These are phyloP conservation scores for Boechera retrofracta DNA, from an alignment of 345 rosid species.

Conservation along the genomic window DNA sequence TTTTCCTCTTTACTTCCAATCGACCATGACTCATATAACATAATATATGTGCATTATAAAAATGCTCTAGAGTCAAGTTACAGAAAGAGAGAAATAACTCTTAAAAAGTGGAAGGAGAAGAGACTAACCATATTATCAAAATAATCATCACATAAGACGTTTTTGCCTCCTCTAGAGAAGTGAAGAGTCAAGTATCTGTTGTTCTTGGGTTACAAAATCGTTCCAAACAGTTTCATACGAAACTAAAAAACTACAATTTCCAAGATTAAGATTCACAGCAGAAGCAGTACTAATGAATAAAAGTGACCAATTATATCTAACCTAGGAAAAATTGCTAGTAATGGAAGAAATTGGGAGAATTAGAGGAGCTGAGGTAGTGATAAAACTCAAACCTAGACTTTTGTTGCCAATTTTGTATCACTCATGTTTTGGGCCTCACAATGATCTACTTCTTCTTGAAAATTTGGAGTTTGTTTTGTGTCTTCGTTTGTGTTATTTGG, in stretches of 20 bases:
- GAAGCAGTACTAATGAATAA: neutral
- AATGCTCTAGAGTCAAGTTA: neutral
- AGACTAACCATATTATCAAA: conserved; percentile 48
- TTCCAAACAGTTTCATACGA: conserved; percentile 91
- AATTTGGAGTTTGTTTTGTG: conserved; percentile 31
- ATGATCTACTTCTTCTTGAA: conserved; percentile 79
- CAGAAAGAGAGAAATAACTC: neutral
- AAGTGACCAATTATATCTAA: neutral
- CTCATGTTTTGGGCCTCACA: conserved; percentile 67
- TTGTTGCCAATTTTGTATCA: conserved; percentile 68
- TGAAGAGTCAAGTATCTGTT: conserved; percentile 48
- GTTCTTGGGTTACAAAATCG: conserved; percentile 47
- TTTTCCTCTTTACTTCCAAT: conserved; percentile 90
- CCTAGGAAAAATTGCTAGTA: conserved; percentile 54
- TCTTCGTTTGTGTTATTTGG: neutral
- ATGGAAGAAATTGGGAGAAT: conserved; percentile 47
- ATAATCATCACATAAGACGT: conserved; percentile 51
- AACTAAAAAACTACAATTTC: conserved; percentile 50
- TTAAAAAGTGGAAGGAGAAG: neutral
- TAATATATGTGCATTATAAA: conserved; percentile 58
- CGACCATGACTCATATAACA: conserved; percentile 96
- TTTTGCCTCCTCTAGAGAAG: conserved; percentile 83
- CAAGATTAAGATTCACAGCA: neutral
- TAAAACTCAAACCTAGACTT: conserved; percentile 59
- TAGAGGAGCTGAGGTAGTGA: conserved; percentile 65